These are phyloP conservation scores for Starmerella asiatica DNA, from an alignment of 805 yeast species.

Conservation along the genomic window DNA sequence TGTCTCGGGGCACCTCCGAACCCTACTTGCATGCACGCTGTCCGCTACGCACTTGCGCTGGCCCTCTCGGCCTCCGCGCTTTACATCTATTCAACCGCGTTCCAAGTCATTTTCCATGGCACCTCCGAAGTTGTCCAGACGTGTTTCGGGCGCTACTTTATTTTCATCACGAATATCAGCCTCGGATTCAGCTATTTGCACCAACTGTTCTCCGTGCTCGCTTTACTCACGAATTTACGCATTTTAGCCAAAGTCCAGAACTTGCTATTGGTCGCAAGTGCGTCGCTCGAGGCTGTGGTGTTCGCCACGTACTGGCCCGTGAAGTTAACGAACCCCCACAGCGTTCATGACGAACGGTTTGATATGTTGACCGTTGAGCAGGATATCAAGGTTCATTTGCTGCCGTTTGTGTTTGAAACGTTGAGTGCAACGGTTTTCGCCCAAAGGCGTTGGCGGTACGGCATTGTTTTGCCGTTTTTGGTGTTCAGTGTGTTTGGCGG, in stretches of 20 bases:
- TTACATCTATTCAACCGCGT: constrained; percentile 16
- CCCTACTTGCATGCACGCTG: constrained; percentile 5
- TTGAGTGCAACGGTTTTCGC: constrained; percentile 22
- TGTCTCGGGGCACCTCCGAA: no score
- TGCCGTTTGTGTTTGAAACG: constrained; percentile 23
- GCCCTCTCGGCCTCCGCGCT: constrained; percentile 12
- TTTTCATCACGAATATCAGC: constrained; percentile 26
- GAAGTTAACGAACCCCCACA: constrained; percentile 20
- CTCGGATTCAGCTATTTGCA: constrained; percentile 18
- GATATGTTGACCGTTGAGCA: constrained; percentile 21
- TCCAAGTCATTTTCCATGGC: constrained; percentile 13
- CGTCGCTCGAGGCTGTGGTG: constrained; percentile 27
- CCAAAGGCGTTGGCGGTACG: constrained; percentile 20
- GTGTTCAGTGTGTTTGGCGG: constrained; percentile 18
- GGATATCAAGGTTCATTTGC: constrained; percentile 24
- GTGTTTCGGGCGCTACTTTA: constrained; percentile 28
- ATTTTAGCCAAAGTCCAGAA: constrained; percentile 16
- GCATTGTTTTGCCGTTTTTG: constrained; percentile 15
- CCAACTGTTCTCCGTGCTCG: constrained; percentile 22
- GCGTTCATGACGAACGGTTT: constrained; percentile 23
- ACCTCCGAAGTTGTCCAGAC: constrained; percentile 11
- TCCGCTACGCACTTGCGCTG: constrained; percentile 3
- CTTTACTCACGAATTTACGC: constrained; percentile 23
- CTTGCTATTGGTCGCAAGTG: constrained; percentile 20
- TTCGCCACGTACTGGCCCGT: constrained; percentile 27